Percentiles rank a stretch among this genome's conserved stretches.
Evolutionary conservation across 352 stramenopile genomes (phyloP).

Genomic region (Globisporangium apiculatum): DNA sequence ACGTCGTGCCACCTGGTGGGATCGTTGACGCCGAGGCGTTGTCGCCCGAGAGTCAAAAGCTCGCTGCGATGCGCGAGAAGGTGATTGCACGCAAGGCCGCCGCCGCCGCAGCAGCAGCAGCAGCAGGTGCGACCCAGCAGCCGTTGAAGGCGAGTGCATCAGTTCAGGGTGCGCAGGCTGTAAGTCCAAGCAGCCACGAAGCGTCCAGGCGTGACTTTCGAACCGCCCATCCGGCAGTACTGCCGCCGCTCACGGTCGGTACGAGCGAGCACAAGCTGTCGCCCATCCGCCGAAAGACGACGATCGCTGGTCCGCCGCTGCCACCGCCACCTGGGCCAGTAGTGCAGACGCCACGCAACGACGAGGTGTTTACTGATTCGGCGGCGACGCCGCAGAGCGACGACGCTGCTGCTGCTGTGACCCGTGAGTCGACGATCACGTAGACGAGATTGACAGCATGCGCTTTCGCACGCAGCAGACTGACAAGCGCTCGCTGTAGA

Average conservation of each 20-base stretch:
- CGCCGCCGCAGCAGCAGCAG: conserved; percentile 1
- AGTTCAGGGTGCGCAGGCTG: neutral
- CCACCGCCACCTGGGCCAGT: conserved; percentile 10
- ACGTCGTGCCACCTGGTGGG: neutral
- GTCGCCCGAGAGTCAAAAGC: conserved; percentile 23
- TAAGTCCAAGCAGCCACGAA: neutral
- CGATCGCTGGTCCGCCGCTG: conserved; percentile 11
- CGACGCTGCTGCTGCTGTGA: neutral
- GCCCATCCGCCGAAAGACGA: conserved; percentile 40
- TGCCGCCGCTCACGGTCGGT: neutral
- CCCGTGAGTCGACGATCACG: conserved; percentile 2
- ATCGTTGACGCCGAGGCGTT: conserved; percentile 7
- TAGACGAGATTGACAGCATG: conserved; percentile 7
- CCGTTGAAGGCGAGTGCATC: neutral
- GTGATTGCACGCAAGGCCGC: conserved; percentile 22
- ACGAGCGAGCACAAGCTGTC: conserved; percentile 19
- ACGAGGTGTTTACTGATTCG: conserved; percentile 26
- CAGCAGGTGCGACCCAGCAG: neutral
- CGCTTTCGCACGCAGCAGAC: neutral
- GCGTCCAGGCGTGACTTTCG: neutral
- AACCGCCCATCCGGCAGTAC: neutral
- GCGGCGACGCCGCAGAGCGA: neutral
- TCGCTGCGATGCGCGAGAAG: conserved; percentile 40
- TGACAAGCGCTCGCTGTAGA: too few relatives aligned
- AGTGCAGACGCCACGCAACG: conserved; percentile 31